These are phyloP conservation scores for Scedosporium minutisporum DNA, from an alignment of 2,329 filamentous ascomycete species.

Conservation along the genomic window DNA sequence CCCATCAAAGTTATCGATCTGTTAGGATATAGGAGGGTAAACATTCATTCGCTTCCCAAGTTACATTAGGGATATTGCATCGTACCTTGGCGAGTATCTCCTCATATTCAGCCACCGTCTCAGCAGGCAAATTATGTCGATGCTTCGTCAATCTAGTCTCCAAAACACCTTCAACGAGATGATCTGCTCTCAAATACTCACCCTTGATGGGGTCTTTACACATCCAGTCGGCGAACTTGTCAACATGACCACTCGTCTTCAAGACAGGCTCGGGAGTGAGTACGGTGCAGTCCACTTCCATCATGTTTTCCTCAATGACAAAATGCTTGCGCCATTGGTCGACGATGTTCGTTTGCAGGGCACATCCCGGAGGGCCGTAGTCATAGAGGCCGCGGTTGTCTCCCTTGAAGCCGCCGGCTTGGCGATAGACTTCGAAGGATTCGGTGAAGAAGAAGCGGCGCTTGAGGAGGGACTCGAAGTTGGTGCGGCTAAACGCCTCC, in stretches of 20 bases:
- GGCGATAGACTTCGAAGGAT: constrained; percentile 78
- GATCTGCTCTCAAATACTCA: constrained; percentile 91
- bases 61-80: too few species aligned
- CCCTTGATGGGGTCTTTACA: constrained; percentile 97
- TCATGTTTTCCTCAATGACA: constrained; percentile 86
- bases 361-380: constrained; percentile 82
- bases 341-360: constrained; percentile 78
- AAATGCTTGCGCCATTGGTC: constrained; percentile 91
- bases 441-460: constrained; percentile 91
- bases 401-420: constrained; percentile 54
- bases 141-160: constrained; percentile 79
- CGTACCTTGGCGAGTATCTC: constrained; percentile 58
- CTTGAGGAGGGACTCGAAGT: constrained; percentile 76
- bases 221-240: constrained; percentile 99
- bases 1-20: constrained; percentile 91
- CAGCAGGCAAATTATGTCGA: constrained; percentile 80
- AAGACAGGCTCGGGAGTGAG: constrained; percentile 87
- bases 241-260: constrained; percentile 93
- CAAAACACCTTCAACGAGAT: constrained; percentile 90
- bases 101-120: constrained; percentile 77
- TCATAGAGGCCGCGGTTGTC: constrained; percentile 63
- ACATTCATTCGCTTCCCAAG: too few species aligned
- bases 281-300: constrained; percentile 89
- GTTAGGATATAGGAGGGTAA: constrained; percentile 18
- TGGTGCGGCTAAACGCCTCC: constrained; percentile 73